These are phyloP conservation scores for Suillus ampliporus DNA, from an alignment of 768 basidiomycete species.

Conservation along the genomic window DNA sequence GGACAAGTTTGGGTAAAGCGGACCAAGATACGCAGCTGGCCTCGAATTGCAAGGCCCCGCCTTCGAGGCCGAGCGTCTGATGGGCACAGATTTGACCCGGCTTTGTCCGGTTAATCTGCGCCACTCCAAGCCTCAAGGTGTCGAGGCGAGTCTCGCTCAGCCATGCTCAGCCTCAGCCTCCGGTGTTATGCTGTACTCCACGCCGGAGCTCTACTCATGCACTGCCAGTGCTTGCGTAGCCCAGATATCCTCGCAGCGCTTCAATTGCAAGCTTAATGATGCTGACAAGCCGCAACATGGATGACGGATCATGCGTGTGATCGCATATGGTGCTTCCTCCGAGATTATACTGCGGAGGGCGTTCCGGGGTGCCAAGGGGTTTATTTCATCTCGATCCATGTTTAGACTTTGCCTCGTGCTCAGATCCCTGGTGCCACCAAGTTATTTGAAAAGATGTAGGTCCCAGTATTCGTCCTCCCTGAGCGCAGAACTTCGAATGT, in stretches of 20 bases:
- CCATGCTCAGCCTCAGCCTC: slow-evolving; percentile 6
- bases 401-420: slow-evolving; percentile 9
- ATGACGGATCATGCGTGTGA: slow-evolving; percentile 1
- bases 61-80: background rate
- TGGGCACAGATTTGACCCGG: slow-evolving; percentile 1
- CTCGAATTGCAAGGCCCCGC: background rate
- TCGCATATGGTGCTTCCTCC: slow-evolving; percentile 2
- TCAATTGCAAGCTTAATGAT: background rate
- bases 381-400: background rate
- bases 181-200: background rate
- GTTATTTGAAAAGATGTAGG: background rate
- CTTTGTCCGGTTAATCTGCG: background rate
- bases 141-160: background rate
- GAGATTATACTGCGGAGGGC: slow-evolving; percentile 4
- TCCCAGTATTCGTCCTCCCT: background rate
- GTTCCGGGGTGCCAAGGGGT: background rate
- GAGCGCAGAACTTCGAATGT: background rate
- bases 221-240: background rate
- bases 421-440: background rate
- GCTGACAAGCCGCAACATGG: background rate
- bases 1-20: slow-evolving; percentile 2
- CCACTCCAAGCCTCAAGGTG: background rate
- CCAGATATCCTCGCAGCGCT: background rate
- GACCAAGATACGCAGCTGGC: background rate
- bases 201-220: background rate